These are phyloP conservation scores for Cladophialophora yegresii DNA, from an alignment of 2,329 filamentous ascomycete species.

Conservation along the genomic window DNA sequence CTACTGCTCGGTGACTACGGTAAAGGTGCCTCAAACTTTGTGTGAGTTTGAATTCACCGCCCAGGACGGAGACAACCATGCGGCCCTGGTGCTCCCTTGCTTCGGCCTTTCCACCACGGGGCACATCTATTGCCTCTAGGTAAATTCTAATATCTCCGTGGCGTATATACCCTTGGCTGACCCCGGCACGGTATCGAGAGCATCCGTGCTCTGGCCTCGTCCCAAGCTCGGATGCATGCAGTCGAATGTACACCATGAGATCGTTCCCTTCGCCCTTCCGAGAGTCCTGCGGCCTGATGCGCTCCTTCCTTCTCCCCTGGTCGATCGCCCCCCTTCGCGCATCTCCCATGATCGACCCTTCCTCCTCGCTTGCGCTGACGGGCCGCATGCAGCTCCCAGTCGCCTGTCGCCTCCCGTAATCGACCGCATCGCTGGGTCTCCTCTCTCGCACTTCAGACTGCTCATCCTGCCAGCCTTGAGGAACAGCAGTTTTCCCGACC, in stretches of 20 bases:
- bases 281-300: background rate
- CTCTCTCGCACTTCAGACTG: constrained; percentile 11
- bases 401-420: constrained; percentile 18
- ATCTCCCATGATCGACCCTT: constrained; percentile 6
- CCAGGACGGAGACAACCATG: background rate
- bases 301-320: background rate
- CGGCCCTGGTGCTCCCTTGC: background rate
- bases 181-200: background rate
- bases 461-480: constrained; percentile 6
- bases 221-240: background rate
- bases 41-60: background rate
- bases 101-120: background rate
- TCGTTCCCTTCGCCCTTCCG: background rate
- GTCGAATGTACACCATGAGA: background rate
- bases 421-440: constrained; percentile 25
- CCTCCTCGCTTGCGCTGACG: constrained; percentile 6
- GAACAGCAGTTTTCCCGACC: constrained; percentile 17
- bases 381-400: constrained; percentile 6
- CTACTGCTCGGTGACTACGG: no score
- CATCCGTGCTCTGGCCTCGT: background rate
- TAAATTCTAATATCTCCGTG: background rate
- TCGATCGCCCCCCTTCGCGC: background rate
- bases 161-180: background rate
- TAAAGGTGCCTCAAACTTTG: background rate
- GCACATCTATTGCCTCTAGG: background rate